Evolutionary conservation across 1,139 yeast species (phyloP).

Genomic region (Suhomyces coccinellae): DNA sequence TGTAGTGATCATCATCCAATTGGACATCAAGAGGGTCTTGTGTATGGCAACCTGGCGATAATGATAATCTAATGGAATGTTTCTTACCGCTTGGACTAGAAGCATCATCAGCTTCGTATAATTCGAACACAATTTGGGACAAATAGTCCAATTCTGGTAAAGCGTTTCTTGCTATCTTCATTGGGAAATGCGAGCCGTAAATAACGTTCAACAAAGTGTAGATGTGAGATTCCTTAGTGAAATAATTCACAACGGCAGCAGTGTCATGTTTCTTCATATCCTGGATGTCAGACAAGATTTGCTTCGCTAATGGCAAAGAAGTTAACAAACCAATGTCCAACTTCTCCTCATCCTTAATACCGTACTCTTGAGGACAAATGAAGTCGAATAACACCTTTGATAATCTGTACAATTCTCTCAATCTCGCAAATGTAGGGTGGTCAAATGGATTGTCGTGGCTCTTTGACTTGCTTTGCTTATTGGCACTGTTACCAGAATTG

Average conservation of each 20-base stretch:
- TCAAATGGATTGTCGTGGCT: conserved; percentile 66
- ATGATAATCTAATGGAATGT: conserved; percentile 81
- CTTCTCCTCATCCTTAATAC: conserved; percentile 93
- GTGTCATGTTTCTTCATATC: conserved; percentile 74
- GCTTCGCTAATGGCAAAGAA: conserved; percentile 89
- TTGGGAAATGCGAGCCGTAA: conserved; percentile 92
- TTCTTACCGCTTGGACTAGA: conserved; percentile 63
- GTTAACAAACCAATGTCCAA: conserved; percentile 94
- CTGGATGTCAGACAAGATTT: conserved; percentile 77
- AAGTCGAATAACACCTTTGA: conserved; percentile 95
- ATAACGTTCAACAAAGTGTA: conserved; percentile 88
- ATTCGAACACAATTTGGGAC: conserved; percentile 91
- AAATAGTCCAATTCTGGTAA: conserved; percentile 94
- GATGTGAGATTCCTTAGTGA: conserved; percentile 96
- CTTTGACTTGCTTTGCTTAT: conserved; percentile 22
- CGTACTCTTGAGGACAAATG: conserved; percentile 98
- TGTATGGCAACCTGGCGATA: conserved; percentile 98
- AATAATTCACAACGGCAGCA: conserved; percentile 85
- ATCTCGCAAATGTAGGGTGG: conserved; percentile 72
- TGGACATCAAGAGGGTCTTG: conserved; percentile 97
- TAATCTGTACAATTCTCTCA: conserved; percentile 84
- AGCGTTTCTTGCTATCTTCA: conserved; percentile 91
- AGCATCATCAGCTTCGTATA: conserved; percentile 78
- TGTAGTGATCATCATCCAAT: conserved; percentile 93
- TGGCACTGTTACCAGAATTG: conserved; percentile 24